phyloP scores from a whole-genome alignment of 1,284 basidiomycete genomes.

The Rhodotorula mucilaginosa region DNA sequence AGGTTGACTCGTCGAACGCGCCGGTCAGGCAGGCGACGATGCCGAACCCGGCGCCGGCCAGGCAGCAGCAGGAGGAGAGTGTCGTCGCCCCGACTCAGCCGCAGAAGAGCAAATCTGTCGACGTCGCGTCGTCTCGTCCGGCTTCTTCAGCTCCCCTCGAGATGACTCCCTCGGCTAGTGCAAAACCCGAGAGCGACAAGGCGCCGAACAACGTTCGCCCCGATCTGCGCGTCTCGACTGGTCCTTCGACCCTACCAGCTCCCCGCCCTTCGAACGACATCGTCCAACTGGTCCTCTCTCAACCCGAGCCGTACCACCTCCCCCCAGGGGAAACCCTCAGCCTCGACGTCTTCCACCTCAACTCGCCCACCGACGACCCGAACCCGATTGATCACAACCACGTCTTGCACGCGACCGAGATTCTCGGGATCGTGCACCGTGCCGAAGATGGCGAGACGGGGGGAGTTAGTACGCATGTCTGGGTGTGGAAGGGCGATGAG shows the following conservation, averaged over 20 bases:
- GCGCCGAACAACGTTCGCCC: background rate
- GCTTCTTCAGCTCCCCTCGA: background rate
- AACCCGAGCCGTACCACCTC: background rate
- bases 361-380: slow-evolving; percentile 19
- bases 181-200: too few species aligned
- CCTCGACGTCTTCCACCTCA: slow-evolving; percentile 33
- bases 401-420: slow-evolving; percentile 20
- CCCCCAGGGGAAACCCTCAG: slow-evolving; percentile 9
- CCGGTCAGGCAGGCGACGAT: background rate
- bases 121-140: background rate
- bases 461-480: slow-evolving; percentile 11
- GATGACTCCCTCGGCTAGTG: too few species aligned
- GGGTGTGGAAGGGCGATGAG: slow-evolving; percentile 30
- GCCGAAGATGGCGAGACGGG: background rate
- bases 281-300: background rate
- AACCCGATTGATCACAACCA: slow-evolving; percentile 38
- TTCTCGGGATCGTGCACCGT: slow-evolving; percentile 34
- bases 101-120: slow-evolving; percentile 3
- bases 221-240: background rate
- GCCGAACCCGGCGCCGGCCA: background rate
- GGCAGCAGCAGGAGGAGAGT: background rate
- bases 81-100: background rate
- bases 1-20: background rate
- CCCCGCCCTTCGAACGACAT: background rate
- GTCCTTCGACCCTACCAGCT: background rate